These are phyloP conservation scores for Raffaelea ambrosiae DNA, from an alignment of 2,329 filamentous ascomycete genomes.

Conservation along the genomic window DNA sequence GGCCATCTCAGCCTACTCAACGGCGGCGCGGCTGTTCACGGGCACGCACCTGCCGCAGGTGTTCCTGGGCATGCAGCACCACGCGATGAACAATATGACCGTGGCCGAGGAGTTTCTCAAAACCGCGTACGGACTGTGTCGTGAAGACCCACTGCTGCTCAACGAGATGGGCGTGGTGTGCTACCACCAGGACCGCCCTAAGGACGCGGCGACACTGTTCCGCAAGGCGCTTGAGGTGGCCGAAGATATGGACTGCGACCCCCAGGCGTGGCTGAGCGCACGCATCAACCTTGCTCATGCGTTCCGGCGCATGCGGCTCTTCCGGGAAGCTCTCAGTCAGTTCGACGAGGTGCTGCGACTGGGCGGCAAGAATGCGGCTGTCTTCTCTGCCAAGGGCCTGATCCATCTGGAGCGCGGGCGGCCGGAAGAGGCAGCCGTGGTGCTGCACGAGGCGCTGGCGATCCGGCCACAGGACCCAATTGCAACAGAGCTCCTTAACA, in stretches of 20 bases:
- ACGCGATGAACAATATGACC: slow-evolving; percentile 89
- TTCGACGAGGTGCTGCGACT: slow-evolving; percentile 83
- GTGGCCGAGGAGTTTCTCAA: slow-evolving; percentile 91
- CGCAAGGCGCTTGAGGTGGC: slow-evolving; percentile 68
- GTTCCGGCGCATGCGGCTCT: slow-evolving; percentile 61
- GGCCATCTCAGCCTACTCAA: slow-evolving; percentile 95
- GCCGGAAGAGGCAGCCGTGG: slow-evolving; percentile 68
- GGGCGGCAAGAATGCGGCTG: slow-evolving; percentile 67
- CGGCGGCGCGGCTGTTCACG: slow-evolving; percentile 88
- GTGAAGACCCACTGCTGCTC: slow-evolving; percentile 77
- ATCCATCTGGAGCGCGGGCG: slow-evolving; percentile 71
- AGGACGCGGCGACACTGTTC: slow-evolving; percentile 71
- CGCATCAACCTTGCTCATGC: slow-evolving; percentile 87
- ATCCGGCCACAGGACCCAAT: slow-evolving; percentile 73
- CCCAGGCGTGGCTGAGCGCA: slow-evolving; percentile 73
- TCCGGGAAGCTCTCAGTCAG: slow-evolving; percentile 63
- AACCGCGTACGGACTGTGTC: slow-evolving; percentile 75
- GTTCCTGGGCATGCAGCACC: slow-evolving; percentile 97
- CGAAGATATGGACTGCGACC: slow-evolving; percentile 71
- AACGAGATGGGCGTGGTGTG: slow-evolving; percentile 97
- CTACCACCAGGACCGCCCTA: slow-evolving; percentile 78
- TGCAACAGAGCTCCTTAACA: slow-evolving; percentile 68
- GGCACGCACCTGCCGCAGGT: slow-evolving; percentile 93
- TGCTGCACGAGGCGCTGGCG: slow-evolving; percentile 77
- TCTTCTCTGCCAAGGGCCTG: slow-evolving; percentile 77